A percentile compares a stretch with the other conserved stretches of the same genome.
These are phyloP conservation scores for Pleomassaria siparia DNA, from an alignment of 2,329 filamentous ascomycete genomes.

Conservation along the genomic window DNA sequence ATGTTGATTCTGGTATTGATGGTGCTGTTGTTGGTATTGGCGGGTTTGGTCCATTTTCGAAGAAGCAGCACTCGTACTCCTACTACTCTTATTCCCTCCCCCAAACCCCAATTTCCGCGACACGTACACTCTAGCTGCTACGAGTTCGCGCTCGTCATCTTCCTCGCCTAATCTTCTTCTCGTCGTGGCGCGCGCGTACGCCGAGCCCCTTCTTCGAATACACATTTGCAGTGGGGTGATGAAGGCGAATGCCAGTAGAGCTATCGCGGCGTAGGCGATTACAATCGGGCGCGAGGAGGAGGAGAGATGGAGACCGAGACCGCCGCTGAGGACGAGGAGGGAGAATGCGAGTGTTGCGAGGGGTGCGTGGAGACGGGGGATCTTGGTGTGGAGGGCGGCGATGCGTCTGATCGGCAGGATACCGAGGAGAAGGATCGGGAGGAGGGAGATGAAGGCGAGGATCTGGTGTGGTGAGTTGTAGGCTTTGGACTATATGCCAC, in stretches of 20 bases:
- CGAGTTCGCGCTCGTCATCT: constrained; percentile 25
- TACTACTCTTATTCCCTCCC: constrained; percentile 5
- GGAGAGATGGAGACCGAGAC: constrained; percentile 35
- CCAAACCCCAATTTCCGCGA: constrained; percentile 15
- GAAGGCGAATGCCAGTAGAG: constrained; percentile 27
- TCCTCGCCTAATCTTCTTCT: constrained; percentile 15
- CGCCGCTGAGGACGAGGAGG: constrained; percentile 34
- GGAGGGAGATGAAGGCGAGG: constrained; percentile 53
- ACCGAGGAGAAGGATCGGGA: constrained; percentile 28
- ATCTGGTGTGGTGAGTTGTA: constrained; percentile 52
- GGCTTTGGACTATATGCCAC: constrained; percentile 39
- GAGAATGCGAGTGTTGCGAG: constrained; percentile 46
- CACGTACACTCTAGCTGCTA: constrained; percentile 18
- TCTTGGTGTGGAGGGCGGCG: constrained; percentile 41
- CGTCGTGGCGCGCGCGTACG: constrained; percentile 21
- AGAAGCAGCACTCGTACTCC: constrained; percentile 5
- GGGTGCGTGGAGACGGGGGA: constrained; percentile 41
- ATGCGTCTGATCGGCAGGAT: constrained; percentile 25
- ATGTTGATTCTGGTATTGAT: no score
- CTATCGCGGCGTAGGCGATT: constrained; percentile 29
- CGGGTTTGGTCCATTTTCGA: no score
- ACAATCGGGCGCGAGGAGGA: constrained; percentile 24
- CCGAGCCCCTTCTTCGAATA: constrained; percentile 29
- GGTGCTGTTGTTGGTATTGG: no score
- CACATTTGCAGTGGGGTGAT: constrained; percentile 23